Evolutionary conservation across 257 asterid species (phyloP).

Genomic region (Nicotiana sylvestris): DNA sequence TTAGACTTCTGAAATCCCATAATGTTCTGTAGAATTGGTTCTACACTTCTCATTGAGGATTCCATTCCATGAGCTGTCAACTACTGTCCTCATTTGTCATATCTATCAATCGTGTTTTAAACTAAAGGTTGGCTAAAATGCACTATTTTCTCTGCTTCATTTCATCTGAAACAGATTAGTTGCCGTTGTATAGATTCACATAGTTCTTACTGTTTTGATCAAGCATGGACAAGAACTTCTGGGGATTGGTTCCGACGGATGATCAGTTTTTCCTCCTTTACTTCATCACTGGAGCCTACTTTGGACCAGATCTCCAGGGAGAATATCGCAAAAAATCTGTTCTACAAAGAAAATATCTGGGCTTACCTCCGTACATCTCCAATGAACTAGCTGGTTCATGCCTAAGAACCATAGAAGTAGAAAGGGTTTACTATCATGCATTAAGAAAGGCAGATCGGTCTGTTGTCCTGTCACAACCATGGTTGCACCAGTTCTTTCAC

Average conservation of each 20-base stretch:
- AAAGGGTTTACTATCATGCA: constrained; percentile 52
- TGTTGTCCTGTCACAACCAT: constrained; percentile 35
- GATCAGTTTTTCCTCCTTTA: constrained; percentile 60
- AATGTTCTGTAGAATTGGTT: not conserved
- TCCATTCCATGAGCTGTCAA: not conserved
- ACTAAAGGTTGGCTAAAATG: not conserved
- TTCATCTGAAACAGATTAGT: not conserved
- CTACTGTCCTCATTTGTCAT: not conserved
- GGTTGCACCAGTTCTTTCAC: constrained; percentile 40
- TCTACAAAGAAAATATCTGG: constrained; percentile 44
- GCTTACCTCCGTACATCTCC: constrained; percentile 30
- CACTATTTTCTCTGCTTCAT: not conserved
- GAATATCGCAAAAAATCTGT: constrained; percentile 37
- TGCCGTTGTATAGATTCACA: not conserved
- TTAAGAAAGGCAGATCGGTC: constrained; percentile 45
- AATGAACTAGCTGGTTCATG: constrained; percentile 42
- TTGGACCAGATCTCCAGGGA: constrained; percentile 55
- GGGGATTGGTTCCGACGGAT: constrained; percentile 31
- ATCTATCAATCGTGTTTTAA: not conserved
- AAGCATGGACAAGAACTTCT: constrained; percentile 35
- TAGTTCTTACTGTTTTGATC: not conserved
- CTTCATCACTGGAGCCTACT: constrained; percentile 53
- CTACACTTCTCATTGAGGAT: not conserved
- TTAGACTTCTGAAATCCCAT: not conserved
- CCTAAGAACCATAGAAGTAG: constrained; percentile 34